Percentiles rank a stretch among this genome's conserved stretches.
Conservation (phyloP, 2,329 filamentous ascomycete genomes). For the Verticillium zaregamsianum region DNA sequence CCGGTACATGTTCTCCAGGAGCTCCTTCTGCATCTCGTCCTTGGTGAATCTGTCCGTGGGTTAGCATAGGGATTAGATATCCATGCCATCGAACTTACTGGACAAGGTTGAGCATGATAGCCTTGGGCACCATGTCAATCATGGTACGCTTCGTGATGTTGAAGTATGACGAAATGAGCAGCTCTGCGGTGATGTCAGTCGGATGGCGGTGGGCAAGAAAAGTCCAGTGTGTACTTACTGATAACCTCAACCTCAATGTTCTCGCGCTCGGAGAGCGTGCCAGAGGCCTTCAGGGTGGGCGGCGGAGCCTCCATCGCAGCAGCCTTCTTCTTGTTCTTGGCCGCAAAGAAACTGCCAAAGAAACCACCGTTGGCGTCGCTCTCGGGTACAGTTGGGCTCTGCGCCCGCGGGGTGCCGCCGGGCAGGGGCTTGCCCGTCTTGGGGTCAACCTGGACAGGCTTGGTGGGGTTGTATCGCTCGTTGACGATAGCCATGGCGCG, state of each 20-base stretch:
- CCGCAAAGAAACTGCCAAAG: conserved; percentile 97
- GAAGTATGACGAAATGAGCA: conserved; percentile 94
- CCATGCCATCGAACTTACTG: conserved; percentile 61
- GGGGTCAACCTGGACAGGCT: conserved; percentile 92
- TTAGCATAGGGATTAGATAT: background rate
- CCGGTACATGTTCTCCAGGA: conserved; percentile 97
- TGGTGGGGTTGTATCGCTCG: conserved; percentile 75
- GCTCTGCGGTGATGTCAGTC: conserved; percentile 50
- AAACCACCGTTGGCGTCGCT: conserved; percentile 67
- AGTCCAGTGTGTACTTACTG: conserved; percentile 53
- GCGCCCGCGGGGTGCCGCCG: conserved; percentile 63
- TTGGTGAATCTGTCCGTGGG: conserved; percentile 55
- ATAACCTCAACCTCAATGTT: conserved; percentile 97
- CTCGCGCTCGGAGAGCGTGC: conserved; percentile 89
- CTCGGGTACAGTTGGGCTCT: conserved; percentile 66
- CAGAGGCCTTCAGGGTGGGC: conserved; percentile 87
- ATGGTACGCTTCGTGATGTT: conserved; percentile 98
- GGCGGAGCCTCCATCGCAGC: conserved; percentile 98
- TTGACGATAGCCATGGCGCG: conserved; percentile 98
- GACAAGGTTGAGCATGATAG: conserved; percentile 95
- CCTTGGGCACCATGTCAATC: conserved; percentile 99
- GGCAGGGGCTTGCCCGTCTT: conserved; percentile 96
- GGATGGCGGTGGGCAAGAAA: background rate
- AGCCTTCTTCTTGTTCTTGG: conserved; percentile 99
- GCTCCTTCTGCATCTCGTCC: conserved; percentile 96